phyloP scores from a whole-genome alignment of 129 eudicot genomes.

The Escallonia herrerae region DNA sequence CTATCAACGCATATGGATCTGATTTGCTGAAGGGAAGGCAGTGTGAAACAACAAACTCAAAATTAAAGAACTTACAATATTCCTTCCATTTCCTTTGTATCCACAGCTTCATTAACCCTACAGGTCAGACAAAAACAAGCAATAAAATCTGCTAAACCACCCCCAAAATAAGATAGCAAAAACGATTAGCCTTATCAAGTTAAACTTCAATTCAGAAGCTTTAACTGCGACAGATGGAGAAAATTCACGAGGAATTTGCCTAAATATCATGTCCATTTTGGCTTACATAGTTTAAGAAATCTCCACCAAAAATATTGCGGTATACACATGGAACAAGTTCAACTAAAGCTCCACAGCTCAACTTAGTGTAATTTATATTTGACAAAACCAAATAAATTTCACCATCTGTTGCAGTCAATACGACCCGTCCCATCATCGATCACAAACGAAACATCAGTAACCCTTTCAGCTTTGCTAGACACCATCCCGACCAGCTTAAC shows the following conservation, averaged over 20 bases:
- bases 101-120: slow-evolving; percentile 71
- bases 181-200: too few relatives aligned
- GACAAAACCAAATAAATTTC: background rate
- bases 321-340: background rate
- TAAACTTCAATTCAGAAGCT: too few relatives aligned
- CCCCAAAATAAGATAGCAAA: too few relatives aligned
- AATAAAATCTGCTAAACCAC: too few relatives aligned
- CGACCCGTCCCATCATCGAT: slow-evolving; percentile 94
- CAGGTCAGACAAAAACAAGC: slow-evolving; percentile 11
- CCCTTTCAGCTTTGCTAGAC: slow-evolving; percentile 53
- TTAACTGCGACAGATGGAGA: too few relatives aligned
- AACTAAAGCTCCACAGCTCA: background rate
- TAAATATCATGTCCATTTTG: background rate
- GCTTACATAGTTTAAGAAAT: background rate
- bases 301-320: background rate
- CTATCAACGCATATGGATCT: background rate
- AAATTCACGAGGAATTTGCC: too few relatives aligned
- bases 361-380: background rate
- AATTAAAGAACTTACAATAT: slow-evolving; percentile 24
- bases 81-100: slow-evolving; percentile 71
- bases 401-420: slow-evolving; percentile 78
- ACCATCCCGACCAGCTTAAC: slow-evolving; percentile 85
- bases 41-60: background rate
- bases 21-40: background rate
- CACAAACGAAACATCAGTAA: slow-evolving; percentile 73